phyloP scores from a whole-genome alignment of 441 rosid genomes.

The Syzygium malaccense region DNA sequence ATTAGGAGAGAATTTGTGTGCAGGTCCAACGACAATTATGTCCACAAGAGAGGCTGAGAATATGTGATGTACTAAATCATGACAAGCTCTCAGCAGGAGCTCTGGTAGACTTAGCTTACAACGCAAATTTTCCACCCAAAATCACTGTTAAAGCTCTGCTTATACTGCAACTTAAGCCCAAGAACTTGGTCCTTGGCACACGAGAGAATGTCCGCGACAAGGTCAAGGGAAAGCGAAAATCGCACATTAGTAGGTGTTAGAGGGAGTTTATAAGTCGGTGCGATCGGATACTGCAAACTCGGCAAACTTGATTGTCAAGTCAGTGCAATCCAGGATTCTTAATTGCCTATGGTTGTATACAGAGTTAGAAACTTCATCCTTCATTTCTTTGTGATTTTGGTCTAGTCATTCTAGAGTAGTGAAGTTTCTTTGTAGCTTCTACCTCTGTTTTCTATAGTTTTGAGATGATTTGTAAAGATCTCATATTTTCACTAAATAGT shows the following conservation, averaged over 20 bases:
- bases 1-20: neutral
- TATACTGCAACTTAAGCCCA: constrained; percentile 16
- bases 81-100: constrained; percentile 37
- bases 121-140: constrained; percentile 33
- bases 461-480: neutral
- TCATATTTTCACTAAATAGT: neutral
- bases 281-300: neutral
- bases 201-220: neutral
- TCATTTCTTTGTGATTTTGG: neutral
- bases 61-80: constrained; percentile 28
- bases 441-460: neutral
- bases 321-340: neutral
- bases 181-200: neutral
- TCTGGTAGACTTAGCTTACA: constrained; percentile 18
- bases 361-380: neutral
- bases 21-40: constrained; percentile 38
- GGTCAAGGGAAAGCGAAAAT: neutral
- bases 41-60: constrained; percentile 23
- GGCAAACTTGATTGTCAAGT: neutral
- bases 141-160: constrained; percentile 18
- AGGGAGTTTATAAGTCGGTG: neutral
- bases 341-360: neutral
- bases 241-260: neutral
- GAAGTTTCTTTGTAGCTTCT: neutral
- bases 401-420: neutral